Conservation (phyloP, 495 filamentous ascomycete genomes). For the Ramalina peruviana region DNA sequence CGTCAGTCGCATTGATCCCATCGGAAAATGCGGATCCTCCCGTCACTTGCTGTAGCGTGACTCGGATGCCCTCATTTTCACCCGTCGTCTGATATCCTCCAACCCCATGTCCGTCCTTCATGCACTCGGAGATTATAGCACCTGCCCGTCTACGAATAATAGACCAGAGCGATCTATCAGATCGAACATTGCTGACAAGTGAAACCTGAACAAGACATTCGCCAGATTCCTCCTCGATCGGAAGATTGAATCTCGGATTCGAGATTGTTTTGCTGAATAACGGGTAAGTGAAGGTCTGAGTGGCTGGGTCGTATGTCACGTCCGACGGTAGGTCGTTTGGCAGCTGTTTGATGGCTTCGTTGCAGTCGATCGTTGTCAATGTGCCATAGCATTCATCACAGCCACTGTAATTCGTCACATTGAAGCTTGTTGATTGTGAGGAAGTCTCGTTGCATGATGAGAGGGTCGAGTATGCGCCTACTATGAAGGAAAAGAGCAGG, state of each 20-base stretch:
- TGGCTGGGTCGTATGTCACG: not conserved
- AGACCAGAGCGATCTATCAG: not conserved
- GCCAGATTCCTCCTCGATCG: not conserved
- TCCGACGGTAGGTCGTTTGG: not conserved
- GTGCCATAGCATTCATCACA: not conserved
- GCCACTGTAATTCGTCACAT: not conserved
- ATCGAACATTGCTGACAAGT: not conserved
- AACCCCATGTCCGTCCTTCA: not conserved
- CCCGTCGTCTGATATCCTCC: not conserved
- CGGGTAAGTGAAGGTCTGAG: not conserved
- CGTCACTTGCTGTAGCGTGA: not conserved
- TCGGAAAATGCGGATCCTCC: no score
- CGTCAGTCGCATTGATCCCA: no score
- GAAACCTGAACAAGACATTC: not conserved
- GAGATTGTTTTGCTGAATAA: not conserved
- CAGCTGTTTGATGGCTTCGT: not conserved
- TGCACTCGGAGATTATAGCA: not conserved
- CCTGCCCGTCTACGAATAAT: not conserved
- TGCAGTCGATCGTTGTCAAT: not conserved
- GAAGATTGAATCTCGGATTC: not conserved
- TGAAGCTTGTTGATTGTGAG: no score
- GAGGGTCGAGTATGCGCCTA: not conserved
- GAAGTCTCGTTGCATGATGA: no score
- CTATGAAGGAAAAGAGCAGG: not conserved
- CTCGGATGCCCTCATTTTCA: not conserved